phyloP scores from a whole-genome alignment of 371 early-diverging fungal species.

The Dichotomocladium elegans region DNA sequence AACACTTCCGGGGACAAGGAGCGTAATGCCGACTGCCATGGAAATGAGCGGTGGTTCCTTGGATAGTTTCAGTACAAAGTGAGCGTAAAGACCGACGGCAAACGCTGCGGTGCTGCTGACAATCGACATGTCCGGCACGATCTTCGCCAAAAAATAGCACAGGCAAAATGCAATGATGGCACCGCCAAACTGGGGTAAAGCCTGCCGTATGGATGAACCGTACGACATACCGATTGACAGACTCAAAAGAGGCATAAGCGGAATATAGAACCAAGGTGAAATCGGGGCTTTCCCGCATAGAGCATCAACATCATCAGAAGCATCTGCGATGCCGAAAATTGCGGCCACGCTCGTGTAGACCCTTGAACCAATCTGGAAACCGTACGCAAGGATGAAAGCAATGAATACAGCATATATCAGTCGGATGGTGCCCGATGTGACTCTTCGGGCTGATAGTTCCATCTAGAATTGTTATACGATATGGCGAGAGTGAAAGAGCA shows the following conservation, averaged over 20 bases:
- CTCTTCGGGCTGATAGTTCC: conserved; percentile 61
- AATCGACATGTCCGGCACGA: conserved; percentile 31
- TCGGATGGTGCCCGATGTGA: conserved; percentile 79
- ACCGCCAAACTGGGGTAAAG: conserved; percentile 28
- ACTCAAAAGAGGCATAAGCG: conserved; percentile 30
- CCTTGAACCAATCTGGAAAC: conserved; percentile 65
- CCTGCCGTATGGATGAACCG: conserved; percentile 36
- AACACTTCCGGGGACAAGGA: conserved; percentile 44
- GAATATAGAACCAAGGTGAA: conserved; percentile 34
- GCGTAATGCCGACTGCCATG: conserved; percentile 36
- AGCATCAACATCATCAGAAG: conserved; percentile 17
- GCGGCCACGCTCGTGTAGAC: conserved; percentile 26
- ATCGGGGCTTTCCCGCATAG: conserved; percentile 20
- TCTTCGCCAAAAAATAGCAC: conserved; percentile 27
- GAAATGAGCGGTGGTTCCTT: conserved; percentile 36
- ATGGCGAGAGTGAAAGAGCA: not conserved
- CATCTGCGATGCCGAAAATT: conserved; percentile 1
- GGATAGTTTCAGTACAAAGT: conserved; percentile 24
- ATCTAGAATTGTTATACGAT: too few species aligned
- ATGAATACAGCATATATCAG: conserved; percentile 74
- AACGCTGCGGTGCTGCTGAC: conserved; percentile 8
- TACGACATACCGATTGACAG: conserved; percentile 35
- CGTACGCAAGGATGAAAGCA: conserved; percentile 75
- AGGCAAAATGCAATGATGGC: conserved; percentile 29
- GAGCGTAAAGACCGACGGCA: not conserved